These are phyloP conservation scores for Pseudotsuga menziesii DNA, from an alignment of 75 land plant species.

Conservation along the genomic window DNA sequence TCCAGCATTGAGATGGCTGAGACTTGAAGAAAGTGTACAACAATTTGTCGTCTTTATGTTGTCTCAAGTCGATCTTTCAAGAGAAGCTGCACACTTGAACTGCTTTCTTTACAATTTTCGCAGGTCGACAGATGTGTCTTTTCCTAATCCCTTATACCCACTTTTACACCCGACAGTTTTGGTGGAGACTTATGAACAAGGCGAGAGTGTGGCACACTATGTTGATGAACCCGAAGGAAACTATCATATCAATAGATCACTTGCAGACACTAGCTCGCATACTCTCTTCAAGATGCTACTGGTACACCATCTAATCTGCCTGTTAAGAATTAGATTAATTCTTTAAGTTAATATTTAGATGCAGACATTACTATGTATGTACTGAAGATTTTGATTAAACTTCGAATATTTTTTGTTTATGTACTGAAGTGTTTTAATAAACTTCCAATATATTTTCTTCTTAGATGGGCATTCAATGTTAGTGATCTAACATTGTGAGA, in stretches of 20 bases:
- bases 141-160: constrained; percentile 86
- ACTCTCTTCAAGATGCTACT: constrained; percentile 84
- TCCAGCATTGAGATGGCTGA: constrained; percentile 58
- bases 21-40: constrained; percentile 80
- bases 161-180: constrained; percentile 86
- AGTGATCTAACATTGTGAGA: too few relatives aligned
- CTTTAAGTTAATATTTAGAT: too few relatives aligned
- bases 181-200: constrained; percentile 84
- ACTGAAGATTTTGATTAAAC: too few relatives aligned
- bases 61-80: constrained; percentile 85
- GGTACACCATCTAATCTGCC: constrained; percentile 50
- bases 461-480: too few relatives aligned
- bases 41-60: constrained; percentile 87
- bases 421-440: too few relatives aligned
- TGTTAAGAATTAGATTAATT: too few relatives aligned
- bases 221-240: constrained; percentile 50
- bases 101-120: constrained; percentile 83
- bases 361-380: too few relatives aligned
- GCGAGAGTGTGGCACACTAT: constrained; percentile 65
- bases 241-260: constrained; percentile 36
- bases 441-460: too few relatives aligned
- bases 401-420: too few relatives aligned
- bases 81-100: constrained; percentile 91
- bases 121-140: constrained; percentile 83
- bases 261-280: constrained; percentile 81